These are phyloP conservation scores for Rhodotorula sp. DNA, from an alignment of 1,284 basidiomycete genomes.

Conservation along the genomic window DNA sequence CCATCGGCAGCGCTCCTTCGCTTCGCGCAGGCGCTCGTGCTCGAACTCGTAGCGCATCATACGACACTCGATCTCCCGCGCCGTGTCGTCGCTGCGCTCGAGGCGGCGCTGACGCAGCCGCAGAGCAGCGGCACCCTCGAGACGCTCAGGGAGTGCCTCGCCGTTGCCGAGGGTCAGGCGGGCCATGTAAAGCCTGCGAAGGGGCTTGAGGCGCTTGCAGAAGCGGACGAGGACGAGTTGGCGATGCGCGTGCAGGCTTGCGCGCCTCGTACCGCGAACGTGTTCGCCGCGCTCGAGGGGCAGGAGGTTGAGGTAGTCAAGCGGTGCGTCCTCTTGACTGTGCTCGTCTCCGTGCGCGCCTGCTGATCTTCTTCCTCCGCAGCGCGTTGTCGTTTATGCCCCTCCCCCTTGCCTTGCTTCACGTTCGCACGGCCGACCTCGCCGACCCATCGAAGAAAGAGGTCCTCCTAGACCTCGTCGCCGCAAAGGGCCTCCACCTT, in stretches of 20 bases:
- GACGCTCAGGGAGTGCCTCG: slow-evolving; percentile 16
- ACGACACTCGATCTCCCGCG: not conserved
- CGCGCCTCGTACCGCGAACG: slow-evolving; percentile 10
- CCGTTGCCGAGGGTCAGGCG: slow-evolving; percentile 13
- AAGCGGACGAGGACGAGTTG: not conserved
- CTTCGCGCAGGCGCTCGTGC: slow-evolving; percentile 13
- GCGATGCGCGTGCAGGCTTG: not conserved
- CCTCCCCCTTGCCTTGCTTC: slow-evolving; percentile 21
- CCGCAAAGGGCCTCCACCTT: not conserved
- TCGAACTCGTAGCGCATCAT: slow-evolving; percentile 4
- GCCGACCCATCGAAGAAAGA: not conserved
- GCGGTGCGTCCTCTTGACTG: not conserved
- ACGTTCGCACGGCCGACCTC: slow-evolving; percentile 15
- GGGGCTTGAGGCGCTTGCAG: not conserved
- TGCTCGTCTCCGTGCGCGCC: not conserved
- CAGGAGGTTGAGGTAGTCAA: not conserved
- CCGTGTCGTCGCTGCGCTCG: not conserved
- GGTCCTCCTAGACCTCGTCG: not conserved
- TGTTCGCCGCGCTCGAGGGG: slow-evolving; percentile 16
- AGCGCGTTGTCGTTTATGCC: slow-evolving; percentile 14
- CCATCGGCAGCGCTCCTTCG: not conserved
- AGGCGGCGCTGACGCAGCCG: not conserved
- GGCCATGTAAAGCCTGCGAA: not conserved
- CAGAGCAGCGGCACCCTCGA: not conserved
- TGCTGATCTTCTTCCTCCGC: no score